Base-by-base conservation (phyloP, 2,329 filamentous ascomycete species). In the Colletotrichum sp. region DNA sequence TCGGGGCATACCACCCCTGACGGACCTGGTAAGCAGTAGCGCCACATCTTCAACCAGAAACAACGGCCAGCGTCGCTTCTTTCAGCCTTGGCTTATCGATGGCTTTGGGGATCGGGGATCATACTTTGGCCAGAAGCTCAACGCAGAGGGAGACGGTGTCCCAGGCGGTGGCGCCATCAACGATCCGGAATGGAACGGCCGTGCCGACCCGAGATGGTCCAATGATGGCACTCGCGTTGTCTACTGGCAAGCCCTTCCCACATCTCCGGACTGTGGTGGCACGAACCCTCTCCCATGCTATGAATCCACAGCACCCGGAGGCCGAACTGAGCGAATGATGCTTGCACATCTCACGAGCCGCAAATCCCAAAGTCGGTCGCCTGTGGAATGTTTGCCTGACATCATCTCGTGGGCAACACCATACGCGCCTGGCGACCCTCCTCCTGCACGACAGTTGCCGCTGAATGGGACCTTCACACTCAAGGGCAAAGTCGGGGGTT, bases 151-250 rank as follows among this genome's bases (percentile, higher is more conserved):
- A 6, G 78, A 82, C 57, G 80, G 79, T 5, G 9, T 68, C 2
- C 72, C 68, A 0, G 82, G 76, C 6, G 76, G 72, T 10, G 85
- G 84, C 0, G 82, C 77, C 34, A 71, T 85, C 16, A 84, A 85
- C 65, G 85, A 87, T 64, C 84, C 86, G 0, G 81, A 86, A 12
- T 88, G 87, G 87, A 88, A 88, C 74, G 86, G 81, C 5, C 79
- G 79, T 5, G 87, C 86, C 8, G 87, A 88, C 75, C 87, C 85
- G 3, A 81, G 78, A 8, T 87, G 80, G 68, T 85, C 83, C 8
- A 79, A 77, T 3, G 86, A 88, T 74, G 83, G 83, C 2, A 87
- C 85, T 0, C 76, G 80, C 1, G 83, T 88, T n/a, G 84, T 84
- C 2, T 88, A 85, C 69, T 85, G 78, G 72, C 84, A 88, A 76